Evolutionary conservation across 192 early-diverging fungal species (phyloP).

Genomic region (Backusella psychrophila): DNA sequence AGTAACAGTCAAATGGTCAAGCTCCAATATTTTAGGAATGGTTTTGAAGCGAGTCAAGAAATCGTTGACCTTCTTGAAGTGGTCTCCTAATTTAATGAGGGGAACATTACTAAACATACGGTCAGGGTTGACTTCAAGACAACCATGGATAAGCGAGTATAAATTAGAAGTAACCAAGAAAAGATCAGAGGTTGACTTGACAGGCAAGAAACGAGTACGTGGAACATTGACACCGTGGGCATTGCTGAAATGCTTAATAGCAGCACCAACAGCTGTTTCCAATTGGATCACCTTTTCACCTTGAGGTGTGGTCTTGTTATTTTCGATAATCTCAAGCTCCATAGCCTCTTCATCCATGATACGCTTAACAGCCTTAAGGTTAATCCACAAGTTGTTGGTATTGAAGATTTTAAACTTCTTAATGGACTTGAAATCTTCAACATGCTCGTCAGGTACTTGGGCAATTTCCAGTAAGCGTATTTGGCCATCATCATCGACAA

Average conservation of each 20-base stretch:
- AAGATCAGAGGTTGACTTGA: conserved; percentile 96
- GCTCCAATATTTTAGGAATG: conserved; percentile 93
- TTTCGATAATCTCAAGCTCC: conserved; percentile 94
- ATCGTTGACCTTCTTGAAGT: conserved; percentile 94
- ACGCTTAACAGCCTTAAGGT: conserved; percentile 83
- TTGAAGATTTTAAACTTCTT: conserved; percentile 99
- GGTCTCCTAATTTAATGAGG: conserved; percentile 94
- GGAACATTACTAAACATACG: conserved; percentile 91
- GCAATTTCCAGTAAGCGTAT: conserved; percentile 96
- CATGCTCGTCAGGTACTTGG: conserved; percentile 95
- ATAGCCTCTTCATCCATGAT: conserved; percentile 77
- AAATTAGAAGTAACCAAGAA: conserved; percentile 96
- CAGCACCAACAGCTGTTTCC: conserved; percentile 98
- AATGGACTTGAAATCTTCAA: conserved; percentile 98
- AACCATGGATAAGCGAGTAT: conserved; percentile 91
- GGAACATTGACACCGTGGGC: conserved; percentile 99
- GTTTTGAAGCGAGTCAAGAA: conserved; percentile 90
- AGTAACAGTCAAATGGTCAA: conserved; percentile 98
- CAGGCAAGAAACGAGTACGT: conserved; percentile 95
- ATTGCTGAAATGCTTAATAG: conserved; percentile 95
- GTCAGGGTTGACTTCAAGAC: conserved; percentile 90
- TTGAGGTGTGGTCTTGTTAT: conserved; percentile 90
- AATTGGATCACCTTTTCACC: conserved; percentile 98
- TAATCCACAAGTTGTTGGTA: conserved; percentile 92
- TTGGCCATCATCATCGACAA: conserved; percentile 95